Evolutionary conservation across 805 yeast species (phyloP).

Genomic region (Barnettozyma botsteinii): DNA sequence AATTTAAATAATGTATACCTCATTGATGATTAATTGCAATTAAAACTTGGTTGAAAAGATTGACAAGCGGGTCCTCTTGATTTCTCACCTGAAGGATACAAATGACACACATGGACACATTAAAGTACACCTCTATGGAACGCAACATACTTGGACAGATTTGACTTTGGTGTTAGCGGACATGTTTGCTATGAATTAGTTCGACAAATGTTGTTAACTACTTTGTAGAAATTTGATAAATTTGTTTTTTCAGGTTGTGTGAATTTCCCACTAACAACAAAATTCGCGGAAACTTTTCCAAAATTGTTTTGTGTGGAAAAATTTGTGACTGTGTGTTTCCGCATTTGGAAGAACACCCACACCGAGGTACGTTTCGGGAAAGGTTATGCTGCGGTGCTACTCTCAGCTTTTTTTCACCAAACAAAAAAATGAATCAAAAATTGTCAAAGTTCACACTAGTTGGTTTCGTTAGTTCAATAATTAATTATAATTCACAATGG

Average conservation of each 20-base stretch:
- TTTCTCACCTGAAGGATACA: not conserved
- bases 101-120: not conserved
- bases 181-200: slow-evolving; percentile 38
- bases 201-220: slow-evolving; percentile 10
- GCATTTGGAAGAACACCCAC: slow-evolving; percentile 5
- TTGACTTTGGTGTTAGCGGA: slow-evolving; percentile 52
- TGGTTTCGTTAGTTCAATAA: slow-evolving; percentile 5
- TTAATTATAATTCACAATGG: slow-evolving; percentile 33
- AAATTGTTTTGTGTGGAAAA: not conserved
- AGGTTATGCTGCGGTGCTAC: slow-evolving; percentile 6
- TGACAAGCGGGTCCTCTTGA: too few relatives aligned
- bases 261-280: not conserved
- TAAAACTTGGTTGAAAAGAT: too few relatives aligned
- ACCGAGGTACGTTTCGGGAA: too few relatives aligned
- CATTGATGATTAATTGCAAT: too few relatives aligned
- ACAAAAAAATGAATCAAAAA: slow-evolving; percentile 10
- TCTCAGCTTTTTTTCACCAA: slow-evolving; percentile 11
- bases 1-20: too few relatives aligned
- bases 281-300: not conserved
- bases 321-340: slow-evolving; percentile 10
- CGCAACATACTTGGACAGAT: slow-evolving; percentile 79
- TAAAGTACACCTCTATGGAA: not conserved
- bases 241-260: slow-evolving; percentile 19
- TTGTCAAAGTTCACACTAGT: slow-evolving; percentile 4
- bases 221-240: slow-evolving; percentile 16